These are phyloP conservation scores for Zarea fungicola DNA, from an alignment of 2,329 filamentous ascomycete species.

Conservation along the genomic window DNA sequence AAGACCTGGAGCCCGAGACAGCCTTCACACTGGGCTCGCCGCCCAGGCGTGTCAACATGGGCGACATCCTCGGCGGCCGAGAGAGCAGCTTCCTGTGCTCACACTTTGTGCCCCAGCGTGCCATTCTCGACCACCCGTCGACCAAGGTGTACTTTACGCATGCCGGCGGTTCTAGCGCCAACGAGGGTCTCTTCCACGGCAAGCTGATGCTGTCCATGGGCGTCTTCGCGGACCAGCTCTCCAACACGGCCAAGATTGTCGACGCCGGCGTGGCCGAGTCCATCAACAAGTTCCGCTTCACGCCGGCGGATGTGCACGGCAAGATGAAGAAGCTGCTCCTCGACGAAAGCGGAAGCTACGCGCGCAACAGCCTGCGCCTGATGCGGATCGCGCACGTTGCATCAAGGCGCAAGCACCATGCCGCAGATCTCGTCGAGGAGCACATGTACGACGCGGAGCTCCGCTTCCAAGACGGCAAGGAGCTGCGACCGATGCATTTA, in stretches of 20 bases:
- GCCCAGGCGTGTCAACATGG: no score
- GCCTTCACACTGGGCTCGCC: no score
- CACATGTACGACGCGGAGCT: neutral
- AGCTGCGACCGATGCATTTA: conserved; percentile 27
- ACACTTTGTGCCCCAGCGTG: neutral
- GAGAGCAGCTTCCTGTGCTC: neutral
- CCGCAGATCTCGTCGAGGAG: neutral
- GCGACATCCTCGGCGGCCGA: neutral
- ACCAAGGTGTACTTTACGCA: neutral
- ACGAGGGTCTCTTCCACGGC: neutral
- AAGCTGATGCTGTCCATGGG: neutral
- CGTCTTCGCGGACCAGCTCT: neutral
- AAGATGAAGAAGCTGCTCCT: neutral
- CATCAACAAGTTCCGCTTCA: neutral
- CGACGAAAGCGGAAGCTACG: neutral
- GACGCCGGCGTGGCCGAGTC: neutral
- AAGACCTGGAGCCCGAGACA: neutral
- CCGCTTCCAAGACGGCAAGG: neutral
- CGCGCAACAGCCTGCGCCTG: neutral
- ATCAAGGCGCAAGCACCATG: neutral
- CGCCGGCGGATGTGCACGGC: neutral
- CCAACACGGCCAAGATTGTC: neutral
- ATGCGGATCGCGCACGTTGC: neutral
- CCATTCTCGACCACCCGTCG: neutral
- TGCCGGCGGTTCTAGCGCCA: neutral